Conservation (phyloP, 495 filamentous ascomycete species). For the Clohesyomyces aquaticus region DNA sequence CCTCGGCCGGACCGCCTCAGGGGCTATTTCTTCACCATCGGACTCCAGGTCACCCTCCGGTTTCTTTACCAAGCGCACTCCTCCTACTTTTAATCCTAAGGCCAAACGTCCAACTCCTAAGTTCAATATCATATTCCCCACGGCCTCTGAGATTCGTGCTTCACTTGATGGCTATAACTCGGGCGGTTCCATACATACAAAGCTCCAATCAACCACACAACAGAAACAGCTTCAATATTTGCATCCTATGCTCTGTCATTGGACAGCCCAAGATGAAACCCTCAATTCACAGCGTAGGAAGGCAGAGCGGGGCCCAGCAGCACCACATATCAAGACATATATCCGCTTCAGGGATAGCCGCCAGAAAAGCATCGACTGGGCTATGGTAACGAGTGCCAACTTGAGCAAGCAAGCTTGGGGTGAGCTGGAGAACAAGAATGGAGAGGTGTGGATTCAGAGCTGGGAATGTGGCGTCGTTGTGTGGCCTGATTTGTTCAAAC, state of each 20-base stretch:
- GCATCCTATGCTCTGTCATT: constrained; percentile 70
- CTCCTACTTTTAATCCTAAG: constrained; percentile 22
- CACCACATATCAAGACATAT: constrained; percentile 92
- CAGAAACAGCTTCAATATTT: constrained; percentile 76
- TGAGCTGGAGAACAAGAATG: constrained; percentile 53
- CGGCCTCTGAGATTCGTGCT: constrained; percentile 73
- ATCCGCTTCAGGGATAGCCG: constrained; percentile 64
- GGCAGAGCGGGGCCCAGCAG: constrained; percentile 72
- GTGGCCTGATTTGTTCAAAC: constrained; percentile 72
- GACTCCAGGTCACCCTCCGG: constrained; percentile 2
- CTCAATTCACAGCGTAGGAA: constrained; percentile 26
- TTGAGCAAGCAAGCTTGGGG: constrained; percentile 92
- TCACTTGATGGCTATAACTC: constrained; percentile 74
- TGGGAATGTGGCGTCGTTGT: constrained; percentile 87
- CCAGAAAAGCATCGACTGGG: constrained; percentile 73
- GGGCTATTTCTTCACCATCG: too few species aligned
- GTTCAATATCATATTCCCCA: constrained; percentile 77
- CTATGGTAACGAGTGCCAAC: constrained; percentile 82
- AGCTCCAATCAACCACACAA: constrained; percentile 68
- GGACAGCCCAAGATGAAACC: constrained; percentile 37
- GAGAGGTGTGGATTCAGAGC: constrained; percentile 71
- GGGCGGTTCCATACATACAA: constrained; percentile 82
- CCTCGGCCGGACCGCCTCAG: constrained; percentile 40
- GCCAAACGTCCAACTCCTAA: constrained; percentile 44
- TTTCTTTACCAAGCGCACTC: constrained; percentile 19